These are phyloP conservation scores for Kazachstania sp. DNA, from an alignment of 1,139 yeast genomes.

Conservation along the genomic window DNA sequence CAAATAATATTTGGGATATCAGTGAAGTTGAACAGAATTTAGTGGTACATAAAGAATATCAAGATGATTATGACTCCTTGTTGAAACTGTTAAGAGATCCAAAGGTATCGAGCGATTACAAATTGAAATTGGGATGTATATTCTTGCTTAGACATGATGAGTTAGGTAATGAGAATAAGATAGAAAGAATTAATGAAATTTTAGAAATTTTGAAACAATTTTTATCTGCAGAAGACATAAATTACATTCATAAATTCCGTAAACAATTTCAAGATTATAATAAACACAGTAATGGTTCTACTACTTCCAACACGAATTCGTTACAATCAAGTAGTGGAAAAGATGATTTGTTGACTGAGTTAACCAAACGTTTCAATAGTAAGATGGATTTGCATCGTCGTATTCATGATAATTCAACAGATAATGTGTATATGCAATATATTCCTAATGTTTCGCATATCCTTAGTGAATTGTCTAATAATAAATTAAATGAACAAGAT, in stretches of 20 bases:
- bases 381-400: constrained; percentile 14
- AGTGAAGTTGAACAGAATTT: constrained; percentile 86
- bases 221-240: constrained; percentile 24
- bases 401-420: constrained; percentile 25
- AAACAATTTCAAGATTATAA: constrained; percentile 11
- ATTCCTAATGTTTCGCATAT: constrained; percentile 60
- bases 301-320: not conserved
- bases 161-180: constrained; percentile 7
- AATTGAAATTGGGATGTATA: constrained; percentile 56
- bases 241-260: constrained; percentile 24
- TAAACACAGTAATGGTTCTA: not conserved
- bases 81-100: constrained; percentile 35
- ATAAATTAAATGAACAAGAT: constrained; percentile 34
- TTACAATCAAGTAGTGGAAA: constrained; percentile 1
- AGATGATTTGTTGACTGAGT: constrained; percentile 29
- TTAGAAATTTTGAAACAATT: constrained; percentile 14
- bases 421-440: constrained; percentile 62
- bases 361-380: constrained; percentile 29
- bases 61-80: constrained; percentile 41
- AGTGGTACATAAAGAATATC: constrained; percentile 57
- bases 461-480: constrained; percentile 42
- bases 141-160: constrained; percentile 63
- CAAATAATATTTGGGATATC: constrained; percentile 64
- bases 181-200: constrained; percentile 14
- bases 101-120: constrained; percentile 35